Evolutionary conservation across 305 asterid species (phyloP).

Genomic region (Fraxinus angustifolia): DNA sequence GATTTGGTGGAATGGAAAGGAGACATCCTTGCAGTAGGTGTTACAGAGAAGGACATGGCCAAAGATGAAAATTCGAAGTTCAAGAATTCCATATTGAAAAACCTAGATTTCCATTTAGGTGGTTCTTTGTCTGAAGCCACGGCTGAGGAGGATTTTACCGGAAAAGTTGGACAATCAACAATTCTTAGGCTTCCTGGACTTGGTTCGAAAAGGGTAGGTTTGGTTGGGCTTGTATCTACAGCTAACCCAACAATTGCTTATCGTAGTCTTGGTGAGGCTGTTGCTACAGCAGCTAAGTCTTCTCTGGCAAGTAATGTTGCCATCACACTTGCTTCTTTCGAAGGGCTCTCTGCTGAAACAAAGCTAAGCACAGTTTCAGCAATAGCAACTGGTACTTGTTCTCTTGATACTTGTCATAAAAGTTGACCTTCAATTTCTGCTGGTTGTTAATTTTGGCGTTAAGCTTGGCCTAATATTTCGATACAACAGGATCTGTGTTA

Average conservation of each 20-base stretch:
- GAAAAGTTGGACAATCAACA: slow-evolving; percentile 81
- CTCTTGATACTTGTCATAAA: background rate
- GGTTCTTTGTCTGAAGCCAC: slow-evolving; percentile 86
- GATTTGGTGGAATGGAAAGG: slow-evolving; percentile 96
- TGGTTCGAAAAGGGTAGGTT: slow-evolving; percentile 73
- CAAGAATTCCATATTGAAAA: slow-evolving; percentile 61
- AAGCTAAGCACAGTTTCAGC: slow-evolving; percentile 78
- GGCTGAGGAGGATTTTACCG: slow-evolving; percentile 81
- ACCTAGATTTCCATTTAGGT: slow-evolving; percentile 62
- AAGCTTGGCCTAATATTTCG: slow-evolving; percentile 14
- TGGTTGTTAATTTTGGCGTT: background rate
- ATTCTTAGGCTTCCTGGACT: slow-evolving; percentile 70
- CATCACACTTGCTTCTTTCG: slow-evolving; percentile 73
- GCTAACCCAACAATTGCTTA: slow-evolving; percentile 43
- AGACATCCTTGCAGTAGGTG: slow-evolving; percentile 89
- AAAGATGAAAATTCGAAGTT: slow-evolving; percentile 76
- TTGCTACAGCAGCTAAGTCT: slow-evolving; percentile 87
- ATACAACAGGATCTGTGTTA: slow-evolving; percentile 56
- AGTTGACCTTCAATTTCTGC: background rate
- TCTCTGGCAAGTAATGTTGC: slow-evolving; percentile 70
- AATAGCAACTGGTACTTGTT: slow-evolving; percentile 62
- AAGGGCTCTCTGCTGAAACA: slow-evolving; percentile 49
- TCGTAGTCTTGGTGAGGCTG: slow-evolving; percentile 83
- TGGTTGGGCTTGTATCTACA: slow-evolving; percentile 70
- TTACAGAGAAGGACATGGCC: slow-evolving; percentile 75